phyloP scores from a whole-genome alignment of 164 flowering plant genomes.

The Piper longum region DNA sequence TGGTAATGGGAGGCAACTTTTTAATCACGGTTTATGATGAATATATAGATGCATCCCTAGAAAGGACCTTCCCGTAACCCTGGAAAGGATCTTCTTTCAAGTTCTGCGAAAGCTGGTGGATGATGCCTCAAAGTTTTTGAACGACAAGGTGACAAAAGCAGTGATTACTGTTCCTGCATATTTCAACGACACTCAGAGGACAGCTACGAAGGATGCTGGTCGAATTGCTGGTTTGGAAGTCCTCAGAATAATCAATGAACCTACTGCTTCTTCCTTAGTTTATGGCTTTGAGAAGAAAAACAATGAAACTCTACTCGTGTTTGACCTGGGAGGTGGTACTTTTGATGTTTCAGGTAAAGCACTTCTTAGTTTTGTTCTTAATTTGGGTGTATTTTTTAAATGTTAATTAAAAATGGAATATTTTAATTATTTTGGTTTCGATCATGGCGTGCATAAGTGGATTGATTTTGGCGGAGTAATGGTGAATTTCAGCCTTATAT shows the following conservation, averaged over 20 bases:
- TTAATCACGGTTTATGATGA: too few species aligned
- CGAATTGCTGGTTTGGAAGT: slow-evolving; percentile 90
- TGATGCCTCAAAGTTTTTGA: slow-evolving; percentile 91
- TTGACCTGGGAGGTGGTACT: slow-evolving; percentile 95
- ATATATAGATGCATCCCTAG: too few species aligned
- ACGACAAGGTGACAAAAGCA: slow-evolving; percentile 82
- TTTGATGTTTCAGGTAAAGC: slow-evolving; percentile 80
- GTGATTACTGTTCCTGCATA: slow-evolving; percentile 93
- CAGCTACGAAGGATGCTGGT: slow-evolving; percentile 91
- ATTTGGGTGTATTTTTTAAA: neutral
- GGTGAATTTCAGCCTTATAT: too few species aligned
- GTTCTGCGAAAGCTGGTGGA: slow-evolving; percentile 89
- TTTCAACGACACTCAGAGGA: slow-evolving; percentile 88
- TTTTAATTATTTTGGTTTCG: too few species aligned
- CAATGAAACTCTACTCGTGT: slow-evolving; percentile 81
- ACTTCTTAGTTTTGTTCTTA: neutral
- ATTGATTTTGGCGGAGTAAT: too few species aligned
- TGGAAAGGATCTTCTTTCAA: too few species aligned
- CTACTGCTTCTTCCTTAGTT: slow-evolving; percentile 90
- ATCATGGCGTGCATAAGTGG: too few species aligned
- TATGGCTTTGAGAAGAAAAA: slow-evolving; percentile 91
- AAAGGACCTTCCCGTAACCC: too few species aligned
- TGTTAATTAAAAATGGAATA: too few species aligned
- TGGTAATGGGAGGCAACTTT: too few species aligned
- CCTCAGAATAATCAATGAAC: slow-evolving; percentile 87